Percentiles rank a stretch among this genome's conserved stretches.
Conservation (phyloP, 257 asterid genomes). For the Ilex aquifolium region DNA sequence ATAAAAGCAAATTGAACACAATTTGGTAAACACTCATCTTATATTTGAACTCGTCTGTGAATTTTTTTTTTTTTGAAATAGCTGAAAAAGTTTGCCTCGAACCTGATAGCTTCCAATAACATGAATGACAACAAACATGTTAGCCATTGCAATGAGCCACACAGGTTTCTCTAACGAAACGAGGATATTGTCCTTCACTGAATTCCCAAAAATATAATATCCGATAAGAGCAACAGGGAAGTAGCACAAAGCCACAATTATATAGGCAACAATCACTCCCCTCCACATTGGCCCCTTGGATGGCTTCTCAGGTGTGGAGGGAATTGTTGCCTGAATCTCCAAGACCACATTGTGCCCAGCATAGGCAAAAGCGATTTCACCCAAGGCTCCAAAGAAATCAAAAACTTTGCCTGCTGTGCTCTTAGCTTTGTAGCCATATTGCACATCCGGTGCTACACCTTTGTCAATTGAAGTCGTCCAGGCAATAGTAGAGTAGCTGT, state of each 20-base stretch:
- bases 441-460: neutral
- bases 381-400: conserved; percentile 44
- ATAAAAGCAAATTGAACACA: neutral
- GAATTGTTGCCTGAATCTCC: conserved; percentile 70
- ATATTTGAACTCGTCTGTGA: too few species aligned
- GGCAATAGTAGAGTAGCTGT: conserved; percentile 17
- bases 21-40: too few species aligned
- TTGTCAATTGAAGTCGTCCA: neutral
- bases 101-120: conserved; percentile 4
- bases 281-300: conserved; percentile 71
- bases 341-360: conserved; percentile 72
- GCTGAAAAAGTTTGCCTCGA: too few species aligned
- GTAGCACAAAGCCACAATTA: conserved; percentile 50
- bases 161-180: neutral
- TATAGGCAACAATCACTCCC: conserved; percentile 54
- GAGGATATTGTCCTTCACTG: conserved; percentile 49
- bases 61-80: too few species aligned
- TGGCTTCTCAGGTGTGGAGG: conserved; percentile 56
- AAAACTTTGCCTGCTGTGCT: neutral
- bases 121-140: conserved; percentile 1
- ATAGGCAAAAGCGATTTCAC: conserved; percentile 59
- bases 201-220: conserved; percentile 40
- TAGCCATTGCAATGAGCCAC: neutral
- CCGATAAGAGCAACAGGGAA: conserved; percentile 57
- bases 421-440: conserved; percentile 1